These are phyloP conservation scores for Manihot esculenta DNA, from an alignment of 441 rosid species.

Conservation along the genomic window DNA sequence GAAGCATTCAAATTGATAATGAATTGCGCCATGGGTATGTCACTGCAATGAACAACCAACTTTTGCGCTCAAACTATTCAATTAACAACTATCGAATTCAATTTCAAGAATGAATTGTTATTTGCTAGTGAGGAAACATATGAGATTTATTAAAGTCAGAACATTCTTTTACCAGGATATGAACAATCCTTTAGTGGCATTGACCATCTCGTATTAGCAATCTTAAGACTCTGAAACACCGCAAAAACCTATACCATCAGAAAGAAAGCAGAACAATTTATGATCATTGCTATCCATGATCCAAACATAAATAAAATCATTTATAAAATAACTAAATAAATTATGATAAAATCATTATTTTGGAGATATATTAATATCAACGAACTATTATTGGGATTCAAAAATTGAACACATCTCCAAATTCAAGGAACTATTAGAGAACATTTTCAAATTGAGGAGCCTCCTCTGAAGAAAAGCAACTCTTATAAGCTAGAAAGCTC, in stretches of 20 bases:
- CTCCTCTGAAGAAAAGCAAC: not conserved
- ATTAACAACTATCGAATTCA: no score
- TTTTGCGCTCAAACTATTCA: not conserved
- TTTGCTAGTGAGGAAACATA: not conserved
- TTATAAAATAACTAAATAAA: not conserved
- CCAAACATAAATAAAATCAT: not conserved
- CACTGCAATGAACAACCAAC: conserved; percentile 42
- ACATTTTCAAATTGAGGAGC: not conserved
- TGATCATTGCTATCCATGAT: not conserved
- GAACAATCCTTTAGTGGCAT: conserved; percentile 84
- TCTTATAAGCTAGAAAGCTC: not conserved
- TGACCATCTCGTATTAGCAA: conserved; percentile 51
- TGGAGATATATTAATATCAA: not conserved
- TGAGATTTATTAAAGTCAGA: not conserved
- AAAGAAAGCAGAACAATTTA: not conserved
- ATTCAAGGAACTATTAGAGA: not conserved
- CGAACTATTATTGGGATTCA: not conserved
- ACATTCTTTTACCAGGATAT: conserved; percentile 58
- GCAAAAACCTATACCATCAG: conserved; percentile 5
- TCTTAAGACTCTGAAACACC: not conserved
- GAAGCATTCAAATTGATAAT: conserved; percentile 64
- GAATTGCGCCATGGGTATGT: conserved; percentile 83
- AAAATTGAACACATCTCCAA: not conserved
- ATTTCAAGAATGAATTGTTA: not conserved
- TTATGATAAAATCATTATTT: not conserved